Evolutionary conservation across 1,284 basidiomycete species (phyloP).

Genomic region (Leccinum variabile): DNA sequence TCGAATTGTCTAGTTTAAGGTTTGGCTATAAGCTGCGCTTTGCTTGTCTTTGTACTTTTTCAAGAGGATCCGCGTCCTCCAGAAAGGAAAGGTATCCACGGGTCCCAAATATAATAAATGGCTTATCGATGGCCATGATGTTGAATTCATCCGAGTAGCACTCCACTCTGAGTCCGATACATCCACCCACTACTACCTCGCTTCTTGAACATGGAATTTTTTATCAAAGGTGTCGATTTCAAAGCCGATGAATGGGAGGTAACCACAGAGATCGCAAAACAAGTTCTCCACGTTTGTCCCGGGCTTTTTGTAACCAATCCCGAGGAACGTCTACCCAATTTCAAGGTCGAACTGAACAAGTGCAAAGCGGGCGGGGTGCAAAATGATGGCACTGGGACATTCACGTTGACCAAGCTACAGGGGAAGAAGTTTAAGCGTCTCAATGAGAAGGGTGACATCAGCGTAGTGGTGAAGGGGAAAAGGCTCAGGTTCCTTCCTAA

Average conservation of each 20-base stretch:
- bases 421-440: slow-evolving; percentile 50
- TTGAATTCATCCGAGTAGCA: not conserved
- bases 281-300: slow-evolving; percentile 51
- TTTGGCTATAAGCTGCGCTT: not conserved
- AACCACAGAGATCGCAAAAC: slow-evolving; percentile 49
- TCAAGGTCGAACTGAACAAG: slow-evolving; percentile 51
- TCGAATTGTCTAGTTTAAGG: slow-evolving; percentile 6
- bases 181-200: slow-evolving; percentile 1
- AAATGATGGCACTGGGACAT: slow-evolving; percentile 55
- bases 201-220: slow-evolving; percentile 47
- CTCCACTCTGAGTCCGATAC: not conserved
- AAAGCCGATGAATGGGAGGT: slow-evolving; percentile 55
- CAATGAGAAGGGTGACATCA: slow-evolving; percentile 39
- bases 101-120: not conserved
- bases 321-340: slow-evolving; percentile 50
- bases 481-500: slow-evolving; percentile 31
- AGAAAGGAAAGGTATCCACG: slow-evolving; percentile 12
- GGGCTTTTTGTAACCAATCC: slow-evolving; percentile 38
- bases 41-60: not conserved
- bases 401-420: slow-evolving; percentile 44
- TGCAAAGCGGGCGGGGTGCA: slow-evolving; percentile 50
- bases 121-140: slow-evolving; percentile 12
- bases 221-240: slow-evolving; percentile 46
- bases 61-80: slow-evolving; percentile 13
- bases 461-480: slow-evolving; percentile 39